Percentiles rank a stretch among this genome's conserved stretches.
phyloP scores from a whole-genome alignment of 2,329 filamentous ascomycete genomes.

The Aspergillus aculeatus region DNA sequence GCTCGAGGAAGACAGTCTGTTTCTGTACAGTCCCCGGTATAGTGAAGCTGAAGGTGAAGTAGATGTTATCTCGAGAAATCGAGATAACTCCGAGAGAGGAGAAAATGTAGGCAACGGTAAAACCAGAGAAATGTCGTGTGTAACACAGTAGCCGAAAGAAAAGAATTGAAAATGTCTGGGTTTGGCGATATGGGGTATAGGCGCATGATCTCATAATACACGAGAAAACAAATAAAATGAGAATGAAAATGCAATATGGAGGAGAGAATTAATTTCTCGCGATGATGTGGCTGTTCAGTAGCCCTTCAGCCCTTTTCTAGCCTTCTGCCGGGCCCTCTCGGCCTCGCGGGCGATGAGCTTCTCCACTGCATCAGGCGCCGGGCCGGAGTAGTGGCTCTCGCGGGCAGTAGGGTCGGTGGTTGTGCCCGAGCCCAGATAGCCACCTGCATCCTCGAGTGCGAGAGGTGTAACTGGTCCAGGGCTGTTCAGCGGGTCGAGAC shows the following conservation, averaged over 20 bases:
- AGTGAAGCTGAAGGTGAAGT: neutral
- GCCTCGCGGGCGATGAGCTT: constrained; percentile 35
- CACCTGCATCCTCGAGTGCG: constrained; percentile 41
- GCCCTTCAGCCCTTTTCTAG: constrained; percentile 28
- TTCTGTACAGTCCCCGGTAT: constrained; percentile 3
- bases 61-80: neutral
- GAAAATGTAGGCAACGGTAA: neutral
- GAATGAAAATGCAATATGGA: neutral
- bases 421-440: constrained; percentile 41
- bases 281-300: constrained; percentile 19
- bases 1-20: constrained; percentile 3
- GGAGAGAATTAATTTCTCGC: neutral
- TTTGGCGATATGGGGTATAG: constrained; percentile 17
- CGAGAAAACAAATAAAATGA: constrained; percentile 1
- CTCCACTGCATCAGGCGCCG: constrained; percentile 34
- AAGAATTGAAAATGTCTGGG: constrained; percentile 11
- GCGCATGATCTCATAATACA: constrained; percentile 9
- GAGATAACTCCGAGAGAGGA: neutral
- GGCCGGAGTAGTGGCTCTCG: constrained; percentile 23
- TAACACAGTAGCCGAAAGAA: constrained; percentile 6
- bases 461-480: constrained; percentile 49
- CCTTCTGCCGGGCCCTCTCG: constrained; percentile 31
- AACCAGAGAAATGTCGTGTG: neutral
- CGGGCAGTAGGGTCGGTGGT: constrained; percentile 21
- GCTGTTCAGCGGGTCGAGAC: constrained; percentile 46